Evolutionary conservation across 2,329 filamentous ascomycete species (phyloP), one percentile per base, ranked within the genome.

Genomic region (Colletotrichum musicola): DNA sequence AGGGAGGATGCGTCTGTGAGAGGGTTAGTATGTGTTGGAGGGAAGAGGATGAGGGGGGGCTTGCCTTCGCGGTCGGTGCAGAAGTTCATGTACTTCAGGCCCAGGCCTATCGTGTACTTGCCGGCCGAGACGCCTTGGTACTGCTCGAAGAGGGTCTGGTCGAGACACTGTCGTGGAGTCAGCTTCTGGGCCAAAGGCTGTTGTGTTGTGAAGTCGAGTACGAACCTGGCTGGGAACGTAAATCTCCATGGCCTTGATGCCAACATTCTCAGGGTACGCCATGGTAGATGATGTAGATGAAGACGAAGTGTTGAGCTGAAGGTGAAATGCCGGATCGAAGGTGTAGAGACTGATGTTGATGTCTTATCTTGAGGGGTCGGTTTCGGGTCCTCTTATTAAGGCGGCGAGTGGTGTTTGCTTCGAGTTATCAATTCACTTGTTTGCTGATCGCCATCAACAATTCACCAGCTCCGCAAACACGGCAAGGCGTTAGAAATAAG

Each of bases 211-310:
- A 4, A 56, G 22, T 64, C 55, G 14, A 42, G 40, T 35, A 83
- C 90, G 72, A 83, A 95, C 93, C 89, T 95, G 93, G 81, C 87
- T 92, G 73, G 93, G 93, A 79, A 94, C 93, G 82, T 96, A 96
- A 78, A 96, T 89, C 81, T 95, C 93, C 82, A 96, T 93, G 91
- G 92, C 93, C 86, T 96, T 95, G 80, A 96, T 94, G 88, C 93
- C 93, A 82, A 96, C 91, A 84, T 95, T 95, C 81, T 94, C 89
- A 73, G 93, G 92, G 74, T 90, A 80, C 78, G 91, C 88, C 92
- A 94, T 95, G 59, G 70, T 83, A 76, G 71, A 18, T 25, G 10
- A 3, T 50, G 9, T 40, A 13, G 22, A 25, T 27, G 30, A 47
- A 40, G 16, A 25, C 25, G 20, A 40, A 12, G 1, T 10, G 4